Evolutionary conservation across 306 rosid species (phyloP).

Genomic region (Rubus parviflorus): DNA sequence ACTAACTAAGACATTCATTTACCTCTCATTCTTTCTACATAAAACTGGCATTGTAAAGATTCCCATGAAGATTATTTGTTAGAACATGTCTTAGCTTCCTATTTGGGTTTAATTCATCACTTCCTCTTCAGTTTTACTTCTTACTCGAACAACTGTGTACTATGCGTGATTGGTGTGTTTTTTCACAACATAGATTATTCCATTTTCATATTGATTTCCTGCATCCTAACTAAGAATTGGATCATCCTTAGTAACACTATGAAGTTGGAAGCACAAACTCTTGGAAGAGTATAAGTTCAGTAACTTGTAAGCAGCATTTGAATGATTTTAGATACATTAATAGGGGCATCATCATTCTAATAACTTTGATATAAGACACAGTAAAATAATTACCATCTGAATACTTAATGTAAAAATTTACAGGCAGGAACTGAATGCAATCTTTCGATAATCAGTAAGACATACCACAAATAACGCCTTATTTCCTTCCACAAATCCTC

Average conservation of each 20-base stretch:
- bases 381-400: not conserved
- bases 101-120: not conserved
- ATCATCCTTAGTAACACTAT: not conserved
- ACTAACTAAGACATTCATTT: not conserved
- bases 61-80: not conserved
- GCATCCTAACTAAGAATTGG: not conserved
- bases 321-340: not conserved
- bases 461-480: constrained; percentile 74
- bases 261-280: not conserved
- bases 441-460: constrained; percentile 3
- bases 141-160: not conserved
- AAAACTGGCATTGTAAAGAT: not conserved
- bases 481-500: constrained; percentile 65
- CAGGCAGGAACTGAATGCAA: not conserved
- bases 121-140: not conserved
- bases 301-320: not conserved
- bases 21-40: not conserved
- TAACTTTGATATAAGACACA: not conserved
- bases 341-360: not conserved
- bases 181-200: not conserved
- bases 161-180: not conserved
- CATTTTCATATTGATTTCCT: not conserved
- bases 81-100: not conserved
- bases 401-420: not conserved
- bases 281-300: not conserved